Base-by-base conservation (phyloP, 1,284 basidiomycete genomes). In the Ganoderma boninense region DNA sequence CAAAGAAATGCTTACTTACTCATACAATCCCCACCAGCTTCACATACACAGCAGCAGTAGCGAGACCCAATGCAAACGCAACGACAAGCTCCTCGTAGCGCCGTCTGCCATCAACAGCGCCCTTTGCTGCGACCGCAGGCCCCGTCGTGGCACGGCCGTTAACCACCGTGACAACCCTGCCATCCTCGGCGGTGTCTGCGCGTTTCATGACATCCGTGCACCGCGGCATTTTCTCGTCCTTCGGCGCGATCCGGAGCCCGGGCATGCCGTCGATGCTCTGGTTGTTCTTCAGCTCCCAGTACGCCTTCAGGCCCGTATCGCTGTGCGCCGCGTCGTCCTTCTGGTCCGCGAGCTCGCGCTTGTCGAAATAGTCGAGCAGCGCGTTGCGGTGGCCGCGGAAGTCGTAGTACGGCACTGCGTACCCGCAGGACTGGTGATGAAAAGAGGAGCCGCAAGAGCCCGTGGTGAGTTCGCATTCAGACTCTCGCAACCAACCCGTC, bases 221-320 rank as follows among this genome's bases (percentile, higher is more conserved):
- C 11, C 6, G 38, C 14, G 69, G 70, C 61, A 43, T 52, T 13
- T 60, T 57, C 57, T 68, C 59, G 10, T 40, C 69, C 1, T 52
- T 49, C 5, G 62, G 62, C 14, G 70, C 70, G 44, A 42, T 14
- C 8, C 40, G 29, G 18, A 74, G 49, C 6, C 62, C 78, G 2
- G 79, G 77, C 0, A 90, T 79, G 14, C 87, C 89, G 69, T 90
- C 89, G 62, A 89, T 79, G 72, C 87, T 89, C 40, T 75, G 77
- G 61, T 65, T 16, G 73, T 89, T 90, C 54, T 82, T 75, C 23
- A 70, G 64, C 26, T 77, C 75, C 89, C 89, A 90, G 72, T 87
- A 87, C 6, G 76, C 74, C 70, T 81, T 83, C 40, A 89, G 72
- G 1, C 85, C 84, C 7, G 80, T 74, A 14, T 79, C 73, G 0